Conservation (phyloP, 2,329 filamentous ascomycete genomes). For the Xylogone sp. region DNA sequence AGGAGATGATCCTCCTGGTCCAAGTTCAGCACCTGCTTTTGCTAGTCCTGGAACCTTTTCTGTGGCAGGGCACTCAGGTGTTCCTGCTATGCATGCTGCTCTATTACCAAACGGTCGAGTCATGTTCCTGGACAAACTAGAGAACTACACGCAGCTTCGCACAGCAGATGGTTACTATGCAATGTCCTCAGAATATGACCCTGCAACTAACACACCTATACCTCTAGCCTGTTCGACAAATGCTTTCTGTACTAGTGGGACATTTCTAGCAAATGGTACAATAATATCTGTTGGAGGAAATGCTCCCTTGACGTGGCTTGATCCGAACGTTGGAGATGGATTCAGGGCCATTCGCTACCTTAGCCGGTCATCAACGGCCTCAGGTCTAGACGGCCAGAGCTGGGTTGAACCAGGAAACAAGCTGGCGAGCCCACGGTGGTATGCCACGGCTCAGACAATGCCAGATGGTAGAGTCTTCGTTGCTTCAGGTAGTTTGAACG, state of each 20-base stretch:
- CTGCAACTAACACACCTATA: constrained; percentile 40
- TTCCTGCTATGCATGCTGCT: constrained; percentile 61
- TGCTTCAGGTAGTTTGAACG: constrained; percentile 56
- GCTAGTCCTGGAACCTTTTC: constrained; percentile 42
- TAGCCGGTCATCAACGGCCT: constrained; percentile 41
- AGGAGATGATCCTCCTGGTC: constrained; percentile 25
- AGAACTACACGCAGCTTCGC: constrained; percentile 56
- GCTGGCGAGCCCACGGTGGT: constrained; percentile 54
- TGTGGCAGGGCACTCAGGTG: constrained; percentile 51
- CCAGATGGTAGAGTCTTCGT: constrained; percentile 55
- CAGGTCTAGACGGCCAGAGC: constrained; percentile 39
- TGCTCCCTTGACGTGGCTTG: constrained; percentile 48
- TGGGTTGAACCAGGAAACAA: constrained; percentile 55
- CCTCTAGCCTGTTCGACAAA: constrained; percentile 52
- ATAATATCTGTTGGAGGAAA: constrained; percentile 55
- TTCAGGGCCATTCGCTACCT: constrained; percentile 55
- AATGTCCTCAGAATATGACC: constrained; percentile 58
- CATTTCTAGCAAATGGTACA: constrained; percentile 53
- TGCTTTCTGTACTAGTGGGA: constrained; percentile 57
- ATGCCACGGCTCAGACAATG: constrained; percentile 56
- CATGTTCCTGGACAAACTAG: constrained; percentile 60
- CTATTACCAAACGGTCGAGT: constrained; percentile 56
- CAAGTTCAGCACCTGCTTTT: constrained; percentile 36
- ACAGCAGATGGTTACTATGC: constrained; percentile 51
- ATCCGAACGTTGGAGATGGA: constrained; percentile 55